Percentiles rank a stretch among this genome's conserved stretches.
Evolutionary conservation across 768 basidiomycete genomes (phyloP).

Genomic region (Agaricus subrufescens): DNA sequence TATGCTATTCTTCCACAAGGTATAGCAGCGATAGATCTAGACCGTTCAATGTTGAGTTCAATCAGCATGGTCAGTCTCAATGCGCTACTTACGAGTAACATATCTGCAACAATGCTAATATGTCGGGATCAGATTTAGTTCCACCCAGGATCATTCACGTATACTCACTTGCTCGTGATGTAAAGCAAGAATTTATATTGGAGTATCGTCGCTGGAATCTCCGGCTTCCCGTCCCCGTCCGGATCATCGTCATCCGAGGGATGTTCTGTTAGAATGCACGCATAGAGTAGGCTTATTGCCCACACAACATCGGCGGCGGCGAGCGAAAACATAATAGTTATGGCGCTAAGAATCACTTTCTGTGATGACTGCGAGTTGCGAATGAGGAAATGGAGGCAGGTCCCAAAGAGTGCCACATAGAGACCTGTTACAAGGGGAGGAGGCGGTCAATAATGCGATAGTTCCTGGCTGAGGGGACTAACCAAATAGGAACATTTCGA

Average conservation of each 20-base stretch:
- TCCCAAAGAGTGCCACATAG: conserved; percentile 8
- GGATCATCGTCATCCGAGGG: background rate
- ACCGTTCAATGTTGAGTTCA: background rate
- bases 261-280: conserved; percentile 20
- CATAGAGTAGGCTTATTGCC: conserved; percentile 23
- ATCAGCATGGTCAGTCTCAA: background rate
- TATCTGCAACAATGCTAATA: conserved; percentile 23
- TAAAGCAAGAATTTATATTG: conserved; percentile 25
- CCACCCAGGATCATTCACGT: background rate
- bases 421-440: background rate
- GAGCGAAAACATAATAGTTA: conserved; percentile 22
- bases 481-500: conserved; percentile 11
- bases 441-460: background rate
- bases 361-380: conserved; percentile 19
- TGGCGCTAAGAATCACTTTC: conserved; percentile 21
- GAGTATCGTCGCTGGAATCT: conserved; percentile 21
- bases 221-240: background rate
- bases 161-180: conserved; percentile 27
- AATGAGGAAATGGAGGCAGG: conserved; percentile 15
- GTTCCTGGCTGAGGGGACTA: background rate
- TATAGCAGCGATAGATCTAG: conserved; percentile 29
- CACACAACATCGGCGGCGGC: conserved; percentile 25
- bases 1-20: conserved; percentile 25
- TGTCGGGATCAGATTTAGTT: background rate
- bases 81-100: conserved; percentile 20